Conservation (phyloP, 2,329 filamentous ascomycete species). For the Fusarium sp. region DNA sequence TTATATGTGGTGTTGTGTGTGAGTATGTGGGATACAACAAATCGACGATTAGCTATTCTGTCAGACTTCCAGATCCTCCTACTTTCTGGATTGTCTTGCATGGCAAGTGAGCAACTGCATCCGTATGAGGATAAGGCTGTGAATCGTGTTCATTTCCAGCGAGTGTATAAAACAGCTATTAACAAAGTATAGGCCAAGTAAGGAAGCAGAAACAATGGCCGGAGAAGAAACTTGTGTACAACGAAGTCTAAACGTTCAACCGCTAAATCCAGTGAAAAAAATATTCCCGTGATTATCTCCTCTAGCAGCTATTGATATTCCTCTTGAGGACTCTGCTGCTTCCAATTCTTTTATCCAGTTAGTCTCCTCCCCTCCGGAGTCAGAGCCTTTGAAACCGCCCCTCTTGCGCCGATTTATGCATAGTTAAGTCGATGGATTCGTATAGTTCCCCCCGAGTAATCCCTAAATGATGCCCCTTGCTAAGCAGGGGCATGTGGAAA, state of each 20-base stretch:
- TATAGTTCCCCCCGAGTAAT: slow-evolving; percentile 29
- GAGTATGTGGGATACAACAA: no score
- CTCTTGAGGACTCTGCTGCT: slow-evolving; percentile 16
- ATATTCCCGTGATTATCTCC: slow-evolving; percentile 37
- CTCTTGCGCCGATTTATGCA: slow-evolving; percentile 47
- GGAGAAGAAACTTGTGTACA: slow-evolving; percentile 27
- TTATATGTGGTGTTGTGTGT: no score
- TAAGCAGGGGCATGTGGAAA: slow-evolving; percentile 33
- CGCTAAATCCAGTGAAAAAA: slow-evolving; percentile 39
- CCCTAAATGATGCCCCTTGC: slow-evolving; percentile 35
- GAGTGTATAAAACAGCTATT: slow-evolving; percentile 42
- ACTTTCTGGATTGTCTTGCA: no score
- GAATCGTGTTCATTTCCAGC: slow-evolving; percentile 37
- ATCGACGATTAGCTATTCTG: no score
- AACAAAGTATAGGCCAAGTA: slow-evolving; percentile 42
- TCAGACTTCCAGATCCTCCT: no score
- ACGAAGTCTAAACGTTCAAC: slow-evolving; percentile 37
- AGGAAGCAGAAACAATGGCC: neutral
- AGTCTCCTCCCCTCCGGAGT: slow-evolving; percentile 40
- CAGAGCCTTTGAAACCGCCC: slow-evolving; percentile 39
- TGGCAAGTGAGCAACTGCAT: neutral
- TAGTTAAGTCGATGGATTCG: slow-evolving; percentile 29
- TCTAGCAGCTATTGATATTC: slow-evolving; percentile 15
- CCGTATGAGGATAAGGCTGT: neutral
- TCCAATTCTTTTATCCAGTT: slow-evolving; percentile 34